These are phyloP conservation scores for Linum usitatissimum DNA, from an alignment of 345 rosid genomes.

Conservation along the genomic window DNA sequence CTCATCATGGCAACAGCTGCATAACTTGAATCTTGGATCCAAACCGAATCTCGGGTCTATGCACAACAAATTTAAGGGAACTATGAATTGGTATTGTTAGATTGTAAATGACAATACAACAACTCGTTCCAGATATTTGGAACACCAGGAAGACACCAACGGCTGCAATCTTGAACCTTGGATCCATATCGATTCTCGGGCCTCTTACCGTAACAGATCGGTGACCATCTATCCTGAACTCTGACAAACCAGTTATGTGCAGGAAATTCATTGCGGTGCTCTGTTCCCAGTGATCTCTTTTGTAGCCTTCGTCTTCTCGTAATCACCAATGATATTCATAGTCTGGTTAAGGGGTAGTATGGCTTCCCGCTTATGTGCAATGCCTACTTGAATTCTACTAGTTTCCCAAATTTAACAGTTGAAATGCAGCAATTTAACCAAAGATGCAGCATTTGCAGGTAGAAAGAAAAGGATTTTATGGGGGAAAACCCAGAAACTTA, in stretches of 20 bases:
- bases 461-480: background rate
- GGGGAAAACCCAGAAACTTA: background rate
- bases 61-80: background rate
- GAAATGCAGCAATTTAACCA: too few relatives aligned
- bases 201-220: constrained; percentile 55
- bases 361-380: constrained; percentile 60
- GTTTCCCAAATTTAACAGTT: too few relatives aligned
- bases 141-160: constrained; percentile 94
- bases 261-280: constrained; percentile 52
- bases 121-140: constrained; percentile 87
- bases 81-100: constrained; percentile 3
- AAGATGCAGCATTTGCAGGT: background rate
- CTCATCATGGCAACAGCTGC: too few relatives aligned
- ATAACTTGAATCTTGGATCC: too few relatives aligned
- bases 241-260: constrained; percentile 54
- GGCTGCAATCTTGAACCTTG: constrained; percentile 76
- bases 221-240: constrained; percentile 62
- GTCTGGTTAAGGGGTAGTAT: constrained; percentile 40
- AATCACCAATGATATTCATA: constrained; percentile 13
- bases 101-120: constrained; percentile 46
- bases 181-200: constrained; percentile 25
- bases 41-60: too few relatives aligned
- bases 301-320: constrained; percentile 40
- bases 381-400: constrained; percentile 88
- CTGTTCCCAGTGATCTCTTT: constrained; percentile 52